Evolutionary conservation across 2,329 filamentous ascomycete species (phyloP).

Genomic region (Fusarium nelsonii): DNA sequence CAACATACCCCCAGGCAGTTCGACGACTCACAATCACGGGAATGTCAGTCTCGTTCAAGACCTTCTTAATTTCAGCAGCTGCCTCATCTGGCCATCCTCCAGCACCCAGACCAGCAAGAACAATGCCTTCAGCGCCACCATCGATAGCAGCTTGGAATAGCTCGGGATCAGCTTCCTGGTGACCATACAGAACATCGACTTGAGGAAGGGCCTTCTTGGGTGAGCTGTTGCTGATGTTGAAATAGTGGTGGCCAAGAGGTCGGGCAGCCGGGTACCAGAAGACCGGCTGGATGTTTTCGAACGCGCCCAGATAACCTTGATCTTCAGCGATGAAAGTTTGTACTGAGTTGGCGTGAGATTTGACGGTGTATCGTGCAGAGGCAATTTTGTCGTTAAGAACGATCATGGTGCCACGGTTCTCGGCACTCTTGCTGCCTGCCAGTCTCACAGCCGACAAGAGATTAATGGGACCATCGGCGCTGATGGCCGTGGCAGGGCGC

Average conservation of each 20-base stretch:
- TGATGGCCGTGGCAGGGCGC: constrained; percentile 71
- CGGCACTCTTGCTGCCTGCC: constrained; percentile 60
- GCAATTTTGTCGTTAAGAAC: constrained; percentile 72
- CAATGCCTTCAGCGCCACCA: constrained; percentile 64
- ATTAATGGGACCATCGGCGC: constrained; percentile 72
- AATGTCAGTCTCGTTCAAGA: constrained; percentile 57
- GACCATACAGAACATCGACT: constrained; percentile 67
- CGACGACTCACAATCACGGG: constrained; percentile 64
- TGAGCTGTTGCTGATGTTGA: constrained; percentile 51
- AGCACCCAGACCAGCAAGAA: constrained; percentile 67
- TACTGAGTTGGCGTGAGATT: constrained; percentile 71
- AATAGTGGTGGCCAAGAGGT: constrained; percentile 60
- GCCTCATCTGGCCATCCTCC: constrained; percentile 60
- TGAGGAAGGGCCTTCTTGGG: constrained; percentile 58
- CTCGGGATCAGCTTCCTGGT: constrained; percentile 62
- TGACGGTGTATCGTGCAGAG: constrained; percentile 67
- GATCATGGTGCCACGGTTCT: constrained; percentile 67
- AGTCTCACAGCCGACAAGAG: constrained; percentile 69
- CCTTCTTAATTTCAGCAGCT: constrained; percentile 54
- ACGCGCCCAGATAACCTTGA: constrained; percentile 67
- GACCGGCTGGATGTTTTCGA: constrained; percentile 68
- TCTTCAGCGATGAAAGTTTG: constrained; percentile 71
- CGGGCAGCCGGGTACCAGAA: constrained; percentile 68
- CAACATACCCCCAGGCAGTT: constrained; percentile 63
- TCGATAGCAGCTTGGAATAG: constrained; percentile 61